These are phyloP conservation scores for Phialophora macrospora DNA, from an alignment of 2,329 filamentous ascomycete genomes.

Conservation along the genomic window DNA sequence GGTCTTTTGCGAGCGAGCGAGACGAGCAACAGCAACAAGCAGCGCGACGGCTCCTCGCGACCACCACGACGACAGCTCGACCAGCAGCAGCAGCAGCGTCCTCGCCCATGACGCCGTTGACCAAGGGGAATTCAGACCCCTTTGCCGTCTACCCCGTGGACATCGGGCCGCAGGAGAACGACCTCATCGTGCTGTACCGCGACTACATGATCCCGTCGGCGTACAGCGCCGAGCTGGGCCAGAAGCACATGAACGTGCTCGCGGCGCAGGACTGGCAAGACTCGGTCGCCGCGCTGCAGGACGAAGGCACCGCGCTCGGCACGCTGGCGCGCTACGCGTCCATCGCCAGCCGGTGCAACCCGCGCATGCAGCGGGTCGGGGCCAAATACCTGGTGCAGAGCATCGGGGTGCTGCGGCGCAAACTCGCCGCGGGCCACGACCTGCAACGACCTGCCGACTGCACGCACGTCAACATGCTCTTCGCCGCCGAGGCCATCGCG, in stretches of 20 bases:
- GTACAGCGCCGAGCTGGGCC: slow-evolving; percentile 8
- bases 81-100: background rate
- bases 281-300: background rate
- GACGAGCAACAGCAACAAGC: background rate
- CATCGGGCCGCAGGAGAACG: background rate
- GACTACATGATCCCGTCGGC: slow-evolving; percentile 7
- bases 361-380: background rate
- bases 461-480: slow-evolving; percentile 7
- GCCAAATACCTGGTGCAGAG: background rate
- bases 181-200: slow-evolving; percentile 3
- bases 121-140: slow-evolving; percentile 6
- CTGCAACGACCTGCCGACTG: background rate
- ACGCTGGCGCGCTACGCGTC: slow-evolving; percentile 1
- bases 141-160: background rate
- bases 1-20: background rate
- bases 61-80: background rate
- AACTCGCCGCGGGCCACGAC: background rate
- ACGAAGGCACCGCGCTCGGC: slow-evolving; percentile 5
- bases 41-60: background rate
- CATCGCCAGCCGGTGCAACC: background rate
- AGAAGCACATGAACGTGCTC: slow-evolving; percentile 4
- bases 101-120: background rate
- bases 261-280: slow-evolving; percentile 3
- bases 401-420: background rate
- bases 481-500: slow-evolving; percentile 5